Evolutionary conservation across 2,329 filamentous ascomycete species (phyloP).

Genomic region (Aspergillus jensenii): DNA sequence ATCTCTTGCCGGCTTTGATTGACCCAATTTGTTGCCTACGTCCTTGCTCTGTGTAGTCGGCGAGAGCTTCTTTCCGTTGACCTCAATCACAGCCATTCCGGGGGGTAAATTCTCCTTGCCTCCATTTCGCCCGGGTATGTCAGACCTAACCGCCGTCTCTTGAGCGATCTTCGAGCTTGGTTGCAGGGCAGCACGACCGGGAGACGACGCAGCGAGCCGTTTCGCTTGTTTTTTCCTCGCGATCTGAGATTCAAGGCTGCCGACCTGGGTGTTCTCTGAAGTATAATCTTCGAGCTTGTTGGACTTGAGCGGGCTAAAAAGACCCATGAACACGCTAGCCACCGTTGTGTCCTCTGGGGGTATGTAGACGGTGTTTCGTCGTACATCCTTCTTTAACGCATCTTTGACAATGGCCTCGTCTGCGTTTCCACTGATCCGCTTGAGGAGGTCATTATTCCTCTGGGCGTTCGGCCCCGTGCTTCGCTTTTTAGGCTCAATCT

Average conservation of each 20-base stretch:
- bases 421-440: conserved; percentile 12
- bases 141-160: conserved; percentile 40
- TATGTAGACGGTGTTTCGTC: conserved; percentile 43
- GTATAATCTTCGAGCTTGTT: neutral
- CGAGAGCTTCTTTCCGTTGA: conserved; percentile 20
- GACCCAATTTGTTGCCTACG: conserved; percentile 17
- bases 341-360: conserved; percentile 43
- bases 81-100: conserved; percentile 26
- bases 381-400: conserved; percentile 30
- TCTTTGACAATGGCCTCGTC: conserved; percentile 13
- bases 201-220: conserved; percentile 20
- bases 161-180: conserved; percentile 42
- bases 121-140: conserved; percentile 54
- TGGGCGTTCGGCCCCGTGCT: conserved; percentile 10
- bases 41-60: conserved; percentile 16
- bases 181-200: conserved; percentile 49
- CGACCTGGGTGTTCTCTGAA: conserved; percentile 25
- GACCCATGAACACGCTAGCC: conserved; percentile 44
- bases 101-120: conserved; percentile 66
- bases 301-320: conserved; percentile 43
- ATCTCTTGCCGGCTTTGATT: conserved; percentile 18
- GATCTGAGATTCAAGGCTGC: conserved; percentile 36
- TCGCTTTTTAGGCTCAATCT: conserved; percentile 6
- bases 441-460: conserved; percentile 18
- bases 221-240: conserved; percentile 31